A percentile compares a stretch with the other conserved stretches of the same genome.
These are phyloP conservation scores for Cercophora samala DNA, from an alignment of 495 filamentous ascomycete species.

Conservation along the genomic window DNA sequence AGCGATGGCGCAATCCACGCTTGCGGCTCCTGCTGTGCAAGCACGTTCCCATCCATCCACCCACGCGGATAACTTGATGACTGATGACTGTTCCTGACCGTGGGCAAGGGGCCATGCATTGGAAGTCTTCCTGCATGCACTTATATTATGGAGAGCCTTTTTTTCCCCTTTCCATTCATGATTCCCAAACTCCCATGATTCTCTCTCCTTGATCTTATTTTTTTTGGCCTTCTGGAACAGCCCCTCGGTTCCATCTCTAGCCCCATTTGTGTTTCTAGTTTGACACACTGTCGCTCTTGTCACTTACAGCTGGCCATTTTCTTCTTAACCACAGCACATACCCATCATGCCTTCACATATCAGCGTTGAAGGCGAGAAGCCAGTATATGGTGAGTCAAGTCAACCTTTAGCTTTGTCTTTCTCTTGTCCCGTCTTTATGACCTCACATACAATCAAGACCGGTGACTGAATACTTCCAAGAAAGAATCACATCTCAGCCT, in stretches of 20 bases:
- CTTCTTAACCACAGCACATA: neutral
- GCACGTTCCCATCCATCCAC: conserved; percentile 7
- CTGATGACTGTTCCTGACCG: neutral
- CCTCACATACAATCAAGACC: conserved; percentile 23
- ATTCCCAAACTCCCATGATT: neutral
- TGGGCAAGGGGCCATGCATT: neutral
- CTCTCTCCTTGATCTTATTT: neutral
- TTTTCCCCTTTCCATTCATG: neutral
- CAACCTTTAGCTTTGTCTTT: neutral
- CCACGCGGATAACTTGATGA: neutral
- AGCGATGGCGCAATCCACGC: conserved; percentile 36
- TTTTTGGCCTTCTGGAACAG: neutral
- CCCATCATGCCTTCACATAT: conserved; percentile 20
- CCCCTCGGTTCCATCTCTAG: neutral
- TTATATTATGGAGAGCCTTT: neutral
- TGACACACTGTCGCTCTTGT: neutral
- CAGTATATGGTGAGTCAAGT: conserved; percentile 43
- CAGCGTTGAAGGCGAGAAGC: conserved; percentile 18
- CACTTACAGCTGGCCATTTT: too few species aligned
- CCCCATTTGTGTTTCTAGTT: neutral
- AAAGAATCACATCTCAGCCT: conserved; percentile 62
- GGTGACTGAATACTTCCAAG: conserved; percentile 58
- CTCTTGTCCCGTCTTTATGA: neutral
- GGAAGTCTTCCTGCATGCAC: neutral
- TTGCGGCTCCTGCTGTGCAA: conserved; percentile 20